Evolutionary conservation across 2,329 filamentous ascomycete species (phyloP), one percentile per base, ranked within the genome.

Genomic region (Colletotrichum navitas): DNA sequence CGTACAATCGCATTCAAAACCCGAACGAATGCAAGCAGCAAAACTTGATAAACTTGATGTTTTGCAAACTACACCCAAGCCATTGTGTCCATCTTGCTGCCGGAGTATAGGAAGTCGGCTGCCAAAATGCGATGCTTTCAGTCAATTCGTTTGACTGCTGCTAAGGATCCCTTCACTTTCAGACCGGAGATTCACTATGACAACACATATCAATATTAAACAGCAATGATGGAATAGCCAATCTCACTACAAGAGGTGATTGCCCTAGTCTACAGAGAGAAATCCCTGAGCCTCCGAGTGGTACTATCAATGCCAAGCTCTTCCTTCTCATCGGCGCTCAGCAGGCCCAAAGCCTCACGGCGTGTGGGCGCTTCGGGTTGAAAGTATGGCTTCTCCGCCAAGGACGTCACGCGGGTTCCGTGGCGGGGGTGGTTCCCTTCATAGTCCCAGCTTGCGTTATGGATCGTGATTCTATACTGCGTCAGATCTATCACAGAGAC

Each of bases 371-470:
- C 91, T 12, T 85, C 82, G 0, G 87, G 81, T 64, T 92, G 87
- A 75, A 92, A 94, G 76, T 86, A 91, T 0, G 92, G 92, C 83
- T 90, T 90, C 82, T 94, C 92, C 0, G 90, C 92, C 63, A 94
- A 80, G 10, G 89, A 84, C 0, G 91, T 94, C 4, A 94, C 91
- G 36, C 92, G 84, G 0, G 91, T 94, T 2, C 92, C 92, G 78
- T 94, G 92, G 49, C 92, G 84, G 0, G 91, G 90, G 77, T 93
- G 84, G 26, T 82, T 85, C 1, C 90, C 90, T 43, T 88, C 90
- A 76, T 93, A 93, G 74, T 94, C 91, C 90, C 91, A 94, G 75
- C 88, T 91, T 0, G 91, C 91, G 73, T 92, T 93, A 75, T 94
- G 91, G 47, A 93, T 93, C 0, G 92, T 93, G 70, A 93, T 91